phyloP scores from a whole-genome alignment of 106 monocot genomes.

The Narthecium ossifragum region DNA sequence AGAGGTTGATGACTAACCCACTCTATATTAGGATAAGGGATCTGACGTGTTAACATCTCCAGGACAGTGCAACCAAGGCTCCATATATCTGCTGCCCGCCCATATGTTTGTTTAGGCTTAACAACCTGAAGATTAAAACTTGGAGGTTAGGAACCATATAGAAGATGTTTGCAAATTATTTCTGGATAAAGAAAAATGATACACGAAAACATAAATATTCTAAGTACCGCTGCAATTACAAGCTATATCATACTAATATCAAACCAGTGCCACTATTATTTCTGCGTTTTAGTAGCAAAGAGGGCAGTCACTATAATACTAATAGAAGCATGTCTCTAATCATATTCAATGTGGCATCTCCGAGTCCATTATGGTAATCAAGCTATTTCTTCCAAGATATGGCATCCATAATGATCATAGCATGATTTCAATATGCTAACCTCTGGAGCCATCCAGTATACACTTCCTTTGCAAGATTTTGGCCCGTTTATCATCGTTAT shows the following conservation, averaged over 20 bases:
- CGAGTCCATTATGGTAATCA: no score
- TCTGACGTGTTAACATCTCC: constrained; percentile 74
- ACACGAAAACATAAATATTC: background rate
- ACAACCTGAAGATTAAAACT: constrained; percentile 43
- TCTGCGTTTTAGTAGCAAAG: no score
- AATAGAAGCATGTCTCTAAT: no score
- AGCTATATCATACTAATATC: background rate
- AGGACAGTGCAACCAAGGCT: constrained; percentile 93
- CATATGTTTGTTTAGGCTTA: constrained; percentile 51
- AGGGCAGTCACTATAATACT: no score
- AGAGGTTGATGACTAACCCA: constrained; percentile 49
- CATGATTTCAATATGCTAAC: constrained; percentile 38
- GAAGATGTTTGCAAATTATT: no score
- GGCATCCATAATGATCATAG: no score
- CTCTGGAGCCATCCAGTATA: constrained; percentile 99
- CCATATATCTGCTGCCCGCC: constrained; percentile 86
- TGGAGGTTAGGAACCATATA: no score
- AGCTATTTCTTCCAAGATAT: no score
- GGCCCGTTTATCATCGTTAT: constrained; percentile 54
- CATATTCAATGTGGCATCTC: no score
- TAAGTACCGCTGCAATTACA: background rate
- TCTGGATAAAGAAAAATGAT: no score
- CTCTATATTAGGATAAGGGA: constrained; percentile 76
- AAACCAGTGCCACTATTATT: no score
- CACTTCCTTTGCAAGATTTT: constrained; percentile 96